Evolutionary conservation across 169 alveolate species (phyloP).

Genomic region (Plasmodium gaboni): DNA sequence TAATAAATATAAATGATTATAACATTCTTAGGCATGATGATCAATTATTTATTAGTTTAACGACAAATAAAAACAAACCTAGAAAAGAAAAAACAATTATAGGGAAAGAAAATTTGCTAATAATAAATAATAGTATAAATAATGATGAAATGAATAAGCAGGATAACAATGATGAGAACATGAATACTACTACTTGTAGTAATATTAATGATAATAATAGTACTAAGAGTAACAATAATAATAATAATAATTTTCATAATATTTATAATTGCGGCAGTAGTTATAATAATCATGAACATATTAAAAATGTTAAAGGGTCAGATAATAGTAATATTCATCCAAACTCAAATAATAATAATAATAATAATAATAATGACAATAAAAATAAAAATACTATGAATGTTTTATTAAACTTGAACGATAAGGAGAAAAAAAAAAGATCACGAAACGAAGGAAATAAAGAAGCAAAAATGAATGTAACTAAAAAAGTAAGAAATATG

Average conservation of each 20-base stretch:
- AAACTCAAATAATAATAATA: no score
- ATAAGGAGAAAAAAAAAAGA: no score
- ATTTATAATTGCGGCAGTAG: no score
- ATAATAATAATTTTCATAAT: background rate
- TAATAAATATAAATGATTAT: constrained; percentile 49
- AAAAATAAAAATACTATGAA: no score
- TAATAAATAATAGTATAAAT: constrained; percentile 2
- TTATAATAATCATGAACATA: no score
- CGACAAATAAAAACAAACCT: constrained; percentile 5
- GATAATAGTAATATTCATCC: no score
- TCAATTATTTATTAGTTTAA: constrained; percentile 52
- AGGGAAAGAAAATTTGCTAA: constrained; percentile 14
- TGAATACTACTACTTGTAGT: constrained; percentile 1
- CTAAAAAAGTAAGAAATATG: no score
- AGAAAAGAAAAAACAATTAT: constrained; percentile 6
- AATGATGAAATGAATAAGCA: constrained; percentile 8
- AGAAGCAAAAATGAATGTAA: no score
- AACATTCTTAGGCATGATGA: constrained; percentile 58
- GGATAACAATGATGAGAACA: constrained; percentile 8
- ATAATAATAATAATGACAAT: no score
- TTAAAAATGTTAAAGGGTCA: no score
- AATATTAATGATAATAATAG: constrained; percentile 4
- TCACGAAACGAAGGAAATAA: no score
- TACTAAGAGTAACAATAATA: constrained; percentile 8
- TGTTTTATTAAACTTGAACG: no score